These are phyloP conservation scores for Mollisiaceae sp. DNA, from an alignment of 2,329 filamentous ascomycete species.

Conservation along the genomic window DNA sequence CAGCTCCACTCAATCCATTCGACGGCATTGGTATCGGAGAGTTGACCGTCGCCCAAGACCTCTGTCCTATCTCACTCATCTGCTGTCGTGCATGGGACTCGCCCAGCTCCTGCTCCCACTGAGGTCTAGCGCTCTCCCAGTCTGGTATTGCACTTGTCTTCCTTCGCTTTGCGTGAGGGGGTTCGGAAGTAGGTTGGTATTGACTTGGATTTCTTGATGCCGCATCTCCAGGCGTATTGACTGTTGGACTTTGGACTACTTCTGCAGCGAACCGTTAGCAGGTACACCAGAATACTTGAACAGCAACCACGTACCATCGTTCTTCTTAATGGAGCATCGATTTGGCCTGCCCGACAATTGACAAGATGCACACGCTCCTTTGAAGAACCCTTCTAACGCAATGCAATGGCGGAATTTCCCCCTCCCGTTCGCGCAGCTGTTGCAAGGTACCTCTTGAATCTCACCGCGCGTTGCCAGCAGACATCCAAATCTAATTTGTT, in stretches of 20 bases:
- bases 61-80: conserved; percentile 33
- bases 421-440: conserved; percentile 40
- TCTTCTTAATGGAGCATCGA: conserved; percentile 41
- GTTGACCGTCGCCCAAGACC: conserved; percentile 39
- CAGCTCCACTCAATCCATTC: conserved; percentile 26
- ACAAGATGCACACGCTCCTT: conserved; percentile 43
- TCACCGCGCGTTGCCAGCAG: conserved; percentile 41
- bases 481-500: conserved; percentile 43
- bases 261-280: conserved; percentile 17
- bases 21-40: conserved; percentile 19
- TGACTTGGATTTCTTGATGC: conserved; percentile 20
- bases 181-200: conserved; percentile 17
- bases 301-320: conserved; percentile 37
- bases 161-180: conserved; percentile 33
- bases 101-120: conserved; percentile 39
- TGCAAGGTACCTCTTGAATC: conserved; percentile 36
- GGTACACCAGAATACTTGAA: background rate
- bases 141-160: conserved; percentile 34
- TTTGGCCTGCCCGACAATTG: conserved; percentile 42
- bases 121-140: conserved; percentile 38
- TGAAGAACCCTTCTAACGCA: conserved; percentile 42
- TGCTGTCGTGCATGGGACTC: conserved; percentile 33
- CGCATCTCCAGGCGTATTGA: conserved; percentile 23
- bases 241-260: conserved; percentile 25
- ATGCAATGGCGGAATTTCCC: conserved; percentile 42